A percentile compares a stretch with the other conserved stretches of the same genome.
Evolutionary conservation across 352 stramenopile species (phyloP).

Genomic region (Salisapilia sapeloensis): DNA sequence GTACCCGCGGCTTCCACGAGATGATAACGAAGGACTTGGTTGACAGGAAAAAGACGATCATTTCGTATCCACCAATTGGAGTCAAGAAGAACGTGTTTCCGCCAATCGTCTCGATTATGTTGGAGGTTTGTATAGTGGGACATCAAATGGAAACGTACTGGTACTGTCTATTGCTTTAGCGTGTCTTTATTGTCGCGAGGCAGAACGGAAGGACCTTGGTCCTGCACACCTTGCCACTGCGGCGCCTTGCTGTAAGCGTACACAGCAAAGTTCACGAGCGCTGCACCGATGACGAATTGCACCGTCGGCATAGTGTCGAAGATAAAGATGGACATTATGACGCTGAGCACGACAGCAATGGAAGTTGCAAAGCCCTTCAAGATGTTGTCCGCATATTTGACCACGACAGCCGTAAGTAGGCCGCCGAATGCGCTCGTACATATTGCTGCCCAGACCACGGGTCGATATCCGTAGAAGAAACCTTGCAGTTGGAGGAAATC

Average conservation of each 20-base stretch:
- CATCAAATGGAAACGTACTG: no score
- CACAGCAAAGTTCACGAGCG: constrained; percentile 68
- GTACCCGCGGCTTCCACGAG: no score
- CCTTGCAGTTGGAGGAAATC: constrained; percentile 24
- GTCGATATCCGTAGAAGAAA: constrained; percentile 76
- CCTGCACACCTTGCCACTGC: no score
- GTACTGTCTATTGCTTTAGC: no score
- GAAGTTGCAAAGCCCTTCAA: constrained; percentile 77
- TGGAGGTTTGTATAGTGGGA: no score
- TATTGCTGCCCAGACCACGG: constrained; percentile 61
- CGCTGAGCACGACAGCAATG: constrained; percentile 63
- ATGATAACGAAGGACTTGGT: no score
- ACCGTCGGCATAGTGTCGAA: constrained; percentile 67
- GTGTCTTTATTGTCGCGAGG: no score
- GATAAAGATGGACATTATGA: constrained; percentile 70
- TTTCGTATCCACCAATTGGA: no score
- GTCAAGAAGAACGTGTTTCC: no score
- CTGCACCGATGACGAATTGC: constrained; percentile 51
- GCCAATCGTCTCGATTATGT: no score
- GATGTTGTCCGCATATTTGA: constrained; percentile 81
- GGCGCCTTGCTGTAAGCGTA: constrained; percentile 60
- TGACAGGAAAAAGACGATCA: no score
- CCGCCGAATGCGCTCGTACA: constrained; percentile 47
- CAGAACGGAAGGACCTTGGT: no score
- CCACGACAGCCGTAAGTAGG: constrained; percentile 62